Base-by-base conservation (phyloP, 2,329 filamentous ascomycete genomes). In the Verticillium dahliae region DNA sequence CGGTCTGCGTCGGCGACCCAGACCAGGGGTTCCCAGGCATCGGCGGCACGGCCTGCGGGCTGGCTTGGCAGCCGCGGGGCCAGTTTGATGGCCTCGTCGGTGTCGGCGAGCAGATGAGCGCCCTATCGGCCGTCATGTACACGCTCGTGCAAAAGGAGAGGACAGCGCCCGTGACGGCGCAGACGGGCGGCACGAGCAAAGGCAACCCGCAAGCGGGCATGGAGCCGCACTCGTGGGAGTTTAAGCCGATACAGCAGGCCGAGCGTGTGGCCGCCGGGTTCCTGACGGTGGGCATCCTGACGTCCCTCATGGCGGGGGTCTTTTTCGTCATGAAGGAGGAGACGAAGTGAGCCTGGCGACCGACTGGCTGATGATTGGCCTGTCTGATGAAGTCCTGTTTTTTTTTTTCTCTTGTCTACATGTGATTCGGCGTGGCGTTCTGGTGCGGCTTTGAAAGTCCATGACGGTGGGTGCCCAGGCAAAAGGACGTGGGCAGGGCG, bases 41-140 rank as follows among this genome's bases (percentile, higher is more conserved):
- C 11, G 69, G 81, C 3, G 81, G 85, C 41, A 85, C 85, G 31
- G 83, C 84, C 7, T 92, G 89, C 70, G 88, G 89, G n/a, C 85
- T 88, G 68, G 77, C 78, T 60, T 91, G 89, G 89, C 81, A 81
- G 27, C 67, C 73, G 7, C 74, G 72, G 22, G 74, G 72, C 4
- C 70, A 67, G 2, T 90, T 84, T 67, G 89, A 91, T 69, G 84
- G 83, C 5, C 70, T 75, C 22, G 77, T 76, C 13, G 88, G 88
- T 60, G 86, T 91, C 9, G 88, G 89, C 52, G 80, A 89, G 71
- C 85, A 90, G 78, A 89, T 91, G 82, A 87, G 83, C 67, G 87
- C 85, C 0, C 76, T 90, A 33, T 81, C 84, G 33, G 81, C 87
- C 13, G 75, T 91, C 65, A 85, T 85, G 72, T 86, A 86, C 61